These are phyloP conservation scores for Aspergillus panamensis DNA, from an alignment of 495 filamentous ascomycete species.

Conservation along the genomic window DNA sequence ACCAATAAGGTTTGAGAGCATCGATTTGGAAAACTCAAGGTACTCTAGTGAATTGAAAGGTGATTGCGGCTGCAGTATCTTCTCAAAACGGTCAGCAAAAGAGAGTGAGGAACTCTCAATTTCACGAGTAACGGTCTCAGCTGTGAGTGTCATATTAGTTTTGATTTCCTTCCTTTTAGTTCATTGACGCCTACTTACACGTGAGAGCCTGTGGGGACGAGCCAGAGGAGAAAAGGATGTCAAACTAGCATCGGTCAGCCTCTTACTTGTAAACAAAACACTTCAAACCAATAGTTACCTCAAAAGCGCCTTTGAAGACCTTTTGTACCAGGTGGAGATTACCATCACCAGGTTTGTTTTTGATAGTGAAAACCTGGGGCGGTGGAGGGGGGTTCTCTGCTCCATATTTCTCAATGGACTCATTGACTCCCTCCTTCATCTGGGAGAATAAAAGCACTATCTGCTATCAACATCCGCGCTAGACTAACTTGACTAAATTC, in stretches of 20 bases:
- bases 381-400: constrained; percentile 71
- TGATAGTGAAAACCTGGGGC: constrained; percentile 78
- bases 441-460: constrained; percentile 65
- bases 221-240: constrained; percentile 83
- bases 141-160: constrained; percentile 41
- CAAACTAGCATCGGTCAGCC: constrained; percentile 58
- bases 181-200: constrained; percentile 36
- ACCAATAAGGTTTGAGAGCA: constrained; percentile 92
- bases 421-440: constrained; percentile 73
- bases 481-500: neutral
- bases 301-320: constrained; percentile 84
- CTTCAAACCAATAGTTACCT: constrained; percentile 37
- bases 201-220: constrained; percentile 60
- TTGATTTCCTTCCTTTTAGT: constrained; percentile 4
- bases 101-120: constrained; percentile 61
- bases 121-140: constrained; percentile 64
- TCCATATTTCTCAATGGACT: constrained; percentile 64
- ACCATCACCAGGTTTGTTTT: constrained; percentile 62
- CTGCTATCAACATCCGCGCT: constrained; percentile 11
- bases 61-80: constrained; percentile 66
- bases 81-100: constrained; percentile 71
- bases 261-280: neutral
- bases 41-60: constrained; percentile 76
- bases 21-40: constrained; percentile 74
- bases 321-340: constrained; percentile 92